Base-by-base conservation (phyloP, 2,329 filamentous ascomycete species). In the Phoma sp. region DNA sequence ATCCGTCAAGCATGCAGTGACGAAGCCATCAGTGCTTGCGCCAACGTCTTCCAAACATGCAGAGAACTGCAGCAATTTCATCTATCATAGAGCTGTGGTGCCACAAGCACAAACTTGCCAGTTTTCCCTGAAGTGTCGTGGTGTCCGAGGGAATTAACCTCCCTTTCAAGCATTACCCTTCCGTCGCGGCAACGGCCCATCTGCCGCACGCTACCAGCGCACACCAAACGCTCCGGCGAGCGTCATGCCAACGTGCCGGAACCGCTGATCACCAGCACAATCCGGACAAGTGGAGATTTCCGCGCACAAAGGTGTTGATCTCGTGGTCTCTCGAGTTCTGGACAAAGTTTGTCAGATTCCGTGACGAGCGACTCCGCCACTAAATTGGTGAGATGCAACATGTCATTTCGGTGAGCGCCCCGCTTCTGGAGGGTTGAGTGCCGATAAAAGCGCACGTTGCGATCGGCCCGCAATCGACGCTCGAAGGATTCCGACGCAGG, bases 181-280 rank as follows among this genome's bases (percentile, higher is more conserved):
- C 52, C 27, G 48, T 18, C 60, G 65, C 60, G 63, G 63, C 50
- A 49, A 44, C 61, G 63, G 65, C 48, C 49, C 56, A 47, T 58
- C 52, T 57, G 54, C 61, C 61, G 56, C 58, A 62, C 56, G 61
- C 59, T 57, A 59, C 35, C 45, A 43, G 18, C 42, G 45, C 56
- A 59, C 55, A 55, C 41, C 45, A 43, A 64, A 58, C 52, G 52
- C 50, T 61, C 56, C 56, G 50, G 37, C 41, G 39, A 63, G 46
- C 52, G 47, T 50, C 46, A 45, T 45, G 42, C 58, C 58, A 51
- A 43, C 27, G 38, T 39, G 46, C 45, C 57, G 60, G 62, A 54
- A 51, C 42, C 44, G 47, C 47, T 52, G 44, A 61, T 59, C 52
- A 44, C 25, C 41, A 23, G 40, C 29, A 42, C 18, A 50, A 50